phyloP scores from a whole-genome alignment of 2,329 filamentous ascomycete genomes.

The Xylogone sp. region DNA sequence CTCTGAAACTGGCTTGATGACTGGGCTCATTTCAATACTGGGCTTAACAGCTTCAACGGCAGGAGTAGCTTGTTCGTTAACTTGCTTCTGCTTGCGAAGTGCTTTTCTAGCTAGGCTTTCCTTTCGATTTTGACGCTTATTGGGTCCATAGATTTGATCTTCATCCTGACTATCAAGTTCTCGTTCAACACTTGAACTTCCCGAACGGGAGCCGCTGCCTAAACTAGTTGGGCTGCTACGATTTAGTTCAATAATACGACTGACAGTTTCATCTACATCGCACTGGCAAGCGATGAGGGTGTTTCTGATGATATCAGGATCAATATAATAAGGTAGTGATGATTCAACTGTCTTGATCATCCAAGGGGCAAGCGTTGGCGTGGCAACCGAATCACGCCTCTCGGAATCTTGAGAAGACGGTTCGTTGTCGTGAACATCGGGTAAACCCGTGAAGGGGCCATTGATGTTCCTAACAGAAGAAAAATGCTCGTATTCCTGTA shows the following conservation, averaged over 20 bases:
- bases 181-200: constrained; percentile 45
- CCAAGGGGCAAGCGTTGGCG: constrained; percentile 45
- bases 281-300: constrained; percentile 44
- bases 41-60: not conserved
- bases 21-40: not conserved
- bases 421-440: constrained; percentile 35
- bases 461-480: constrained; percentile 59
- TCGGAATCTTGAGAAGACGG: constrained; percentile 33
- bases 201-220: constrained; percentile 24
- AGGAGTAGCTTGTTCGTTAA: not conserved
- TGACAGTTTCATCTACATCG: constrained; percentile 49
- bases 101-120: constrained; percentile 8
- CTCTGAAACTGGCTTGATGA: not conserved
- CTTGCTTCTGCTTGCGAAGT: constrained; percentile 5
- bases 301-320: constrained; percentile 46
- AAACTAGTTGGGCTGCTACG: constrained; percentile 24
- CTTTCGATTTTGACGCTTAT: constrained; percentile 36
- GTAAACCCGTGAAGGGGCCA: constrained; percentile 54
- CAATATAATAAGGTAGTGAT: constrained; percentile 45
- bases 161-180: constrained; percentile 47
- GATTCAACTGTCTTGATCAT: constrained; percentile 50
- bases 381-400: constrained; percentile 31
- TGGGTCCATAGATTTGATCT: constrained; percentile 36
- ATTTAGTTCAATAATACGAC: constrained; percentile 42
- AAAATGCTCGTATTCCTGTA: constrained; percentile 60